Base-by-base conservation (phyloP, 495 filamentous ascomycete genomes). In the Evernia prunastri region DNA sequence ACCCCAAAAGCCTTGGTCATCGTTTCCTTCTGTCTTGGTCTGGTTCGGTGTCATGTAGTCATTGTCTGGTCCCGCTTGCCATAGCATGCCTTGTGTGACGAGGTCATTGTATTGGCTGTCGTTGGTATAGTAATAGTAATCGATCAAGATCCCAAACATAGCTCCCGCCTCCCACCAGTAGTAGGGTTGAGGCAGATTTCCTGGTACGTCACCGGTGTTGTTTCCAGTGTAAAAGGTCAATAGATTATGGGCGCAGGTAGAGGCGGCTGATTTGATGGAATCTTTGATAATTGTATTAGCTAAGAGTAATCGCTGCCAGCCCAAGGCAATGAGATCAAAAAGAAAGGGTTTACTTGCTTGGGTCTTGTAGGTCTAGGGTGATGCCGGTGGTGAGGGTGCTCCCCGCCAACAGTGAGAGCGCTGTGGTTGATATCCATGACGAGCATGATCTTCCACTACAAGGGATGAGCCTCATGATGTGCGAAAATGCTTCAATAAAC, bases 1-100 rank as follows among this genome's bases (percentile, higher is more conserved):
- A 37, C 80, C 91, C 91, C 91, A 96, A 70, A 96, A 96, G 0
- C 81, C 86, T 70, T 94, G 91, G 71, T 95, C 90, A 68, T 95
- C 90, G 72, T 95, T 95, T 58, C 91, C 89, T 59, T 82, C 74
- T 0, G 87, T 86, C 63, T 85, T 81, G 31, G 87, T 89, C 69
- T 96, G 90, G 72, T 96, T 96, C 15, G 76, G 73, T 0, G 92
- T 89, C 88, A 92, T 90, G 71, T 85, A 94, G 62, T 91, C 82
- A 13, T 76, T 72, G 47, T 86, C 79, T 17, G 82, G 79, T 17
- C 88, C 87, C 20, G 80, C 82, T 72, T 96, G 92, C 72, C 83
- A 87, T 3, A 87, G 68, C 60, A 96, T 69, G 0, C 80, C 91
- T 65, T 91, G 83, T 7, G 68, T 81, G 3, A 86, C 87, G 25